Percentiles rank a stretch among this genome's conserved stretches.
phyloP scores from a whole-genome alignment of 495 filamentous ascomycete genomes.

The Cercophora scortea region DNA sequence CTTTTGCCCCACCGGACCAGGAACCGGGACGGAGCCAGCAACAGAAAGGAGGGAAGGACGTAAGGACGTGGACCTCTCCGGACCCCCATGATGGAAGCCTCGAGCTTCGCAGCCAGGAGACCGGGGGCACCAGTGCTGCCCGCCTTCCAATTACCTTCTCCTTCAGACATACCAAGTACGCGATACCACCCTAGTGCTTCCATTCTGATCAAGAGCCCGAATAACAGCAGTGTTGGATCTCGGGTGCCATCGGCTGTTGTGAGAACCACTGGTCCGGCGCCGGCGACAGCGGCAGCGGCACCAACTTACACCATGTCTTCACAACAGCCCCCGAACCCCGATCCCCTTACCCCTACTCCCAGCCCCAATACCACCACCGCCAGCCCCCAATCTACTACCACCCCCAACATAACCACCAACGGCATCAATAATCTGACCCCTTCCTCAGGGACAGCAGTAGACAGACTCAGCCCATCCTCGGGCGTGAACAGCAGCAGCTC shows the following conservation, averaged over 20 bases:
- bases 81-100: not conserved
- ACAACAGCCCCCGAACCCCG: conserved; percentile 1
- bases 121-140: conserved; percentile 54
- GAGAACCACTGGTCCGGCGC: not conserved
- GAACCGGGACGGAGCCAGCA: no score
- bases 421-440: conserved; percentile 41
- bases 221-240: conserved; percentile 5
- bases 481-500: conserved; percentile 48
- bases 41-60: no score
- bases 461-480: conserved; percentile 56
- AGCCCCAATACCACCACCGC: conserved; percentile 51
- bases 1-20: no score
- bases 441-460: conserved; percentile 38
- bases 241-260: not conserved
- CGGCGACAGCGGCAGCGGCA: conserved; percentile 4
- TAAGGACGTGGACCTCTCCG: not conserved
- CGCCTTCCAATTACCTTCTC: conserved; percentile 49
- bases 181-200: conserved; percentile 24
- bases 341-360: conserved; percentile 34
- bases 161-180: conserved; percentile 36
- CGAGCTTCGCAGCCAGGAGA: conserved; percentile 39
- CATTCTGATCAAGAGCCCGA: conserved; percentile 8
- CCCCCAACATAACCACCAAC: conserved; percentile 39
- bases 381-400: conserved; percentile 42
- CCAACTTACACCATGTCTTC: conserved; percentile 1